A percentile compares a stretch with the other conserved stretches of the same genome.
Evolutionary conservation across 208 protist species (phyloP).

Genomic region (Leishmania lainsoni): DNA sequence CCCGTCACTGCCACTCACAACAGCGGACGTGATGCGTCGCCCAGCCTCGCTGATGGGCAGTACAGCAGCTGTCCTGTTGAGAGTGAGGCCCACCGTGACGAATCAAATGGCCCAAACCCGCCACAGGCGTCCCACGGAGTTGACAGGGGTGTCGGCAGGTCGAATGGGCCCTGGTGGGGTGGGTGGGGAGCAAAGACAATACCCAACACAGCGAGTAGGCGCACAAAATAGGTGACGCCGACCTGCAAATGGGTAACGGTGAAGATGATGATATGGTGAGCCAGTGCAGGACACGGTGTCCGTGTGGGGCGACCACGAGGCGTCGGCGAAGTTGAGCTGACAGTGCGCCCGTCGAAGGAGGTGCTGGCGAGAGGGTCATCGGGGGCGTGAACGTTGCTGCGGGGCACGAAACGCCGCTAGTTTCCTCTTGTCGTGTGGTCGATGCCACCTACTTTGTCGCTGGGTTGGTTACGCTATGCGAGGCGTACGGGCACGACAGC

Average conservation of each 20-base stretch:
- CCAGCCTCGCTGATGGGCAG: constrained; percentile 51
- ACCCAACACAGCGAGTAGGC: constrained; percentile 50
- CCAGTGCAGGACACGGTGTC: constrained; percentile 39
- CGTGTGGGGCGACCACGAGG: constrained; percentile 38
- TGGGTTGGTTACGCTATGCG: neutral
- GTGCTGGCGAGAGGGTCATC: neutral
- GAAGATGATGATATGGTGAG: constrained; percentile 34
- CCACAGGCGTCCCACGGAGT: constrained; percentile 52
- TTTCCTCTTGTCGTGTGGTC: neutral
- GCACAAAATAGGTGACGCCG: constrained; percentile 42
- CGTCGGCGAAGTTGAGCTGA: constrained; percentile 6
- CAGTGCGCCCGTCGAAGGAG: neutral
- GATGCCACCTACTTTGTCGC: neutral
- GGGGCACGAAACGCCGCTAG: neutral
- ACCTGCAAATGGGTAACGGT: constrained; percentile 45
- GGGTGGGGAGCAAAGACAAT: constrained; percentile 37
- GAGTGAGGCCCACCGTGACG: constrained; percentile 48
- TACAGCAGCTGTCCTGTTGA: constrained; percentile 52
- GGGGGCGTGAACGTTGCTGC: neutral
- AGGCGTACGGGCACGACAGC: neutral
- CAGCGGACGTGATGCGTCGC: constrained; percentile 47
- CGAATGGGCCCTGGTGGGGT: constrained; percentile 29
- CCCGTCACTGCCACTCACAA: constrained; percentile 33
- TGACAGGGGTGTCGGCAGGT: constrained; percentile 28
- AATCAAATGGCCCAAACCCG: constrained; percentile 39